These are phyloP conservation scores for Smallanthus sonchifolius DNA, from an alignment of 129 eudicot genomes.

Conservation along the genomic window DNA sequence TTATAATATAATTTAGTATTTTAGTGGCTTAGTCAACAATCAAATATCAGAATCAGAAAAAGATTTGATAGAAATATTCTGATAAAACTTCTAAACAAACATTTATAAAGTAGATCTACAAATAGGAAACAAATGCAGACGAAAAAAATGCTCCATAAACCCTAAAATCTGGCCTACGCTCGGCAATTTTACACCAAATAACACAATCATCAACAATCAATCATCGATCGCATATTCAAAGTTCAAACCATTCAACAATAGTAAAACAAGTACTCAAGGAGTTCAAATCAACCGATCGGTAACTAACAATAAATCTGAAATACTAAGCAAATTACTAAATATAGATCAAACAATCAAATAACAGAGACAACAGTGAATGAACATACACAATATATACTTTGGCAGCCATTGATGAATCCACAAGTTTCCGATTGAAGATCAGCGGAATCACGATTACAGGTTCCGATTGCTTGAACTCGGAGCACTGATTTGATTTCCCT, in stretches of 20 bases:
- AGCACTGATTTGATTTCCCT: background rate
- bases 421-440: background rate
- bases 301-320: background rate
- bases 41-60: constrained; percentile 1
- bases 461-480: background rate
- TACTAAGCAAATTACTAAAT: background rate
- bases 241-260: background rate
- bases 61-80: background rate
- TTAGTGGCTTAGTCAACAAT: background rate
- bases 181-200: background rate
- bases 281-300: constrained; percentile 9
- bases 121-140: constrained; percentile 9
- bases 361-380: background rate
- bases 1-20: background rate
- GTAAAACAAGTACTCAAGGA: background rate
- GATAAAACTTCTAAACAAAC: background rate
- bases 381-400: constrained; percentile 69
- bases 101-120: constrained; percentile 2
- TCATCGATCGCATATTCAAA: background rate
- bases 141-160: background rate
- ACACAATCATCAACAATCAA: background rate
- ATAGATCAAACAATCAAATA: background rate
- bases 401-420: constrained; percentile 48
- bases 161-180: constrained; percentile 2
- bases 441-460: background rate